Evolutionary conservation across 2,329 filamentous ascomycete genomes (phyloP).

Genomic region (Sarocladiaceae sp.): DNA sequence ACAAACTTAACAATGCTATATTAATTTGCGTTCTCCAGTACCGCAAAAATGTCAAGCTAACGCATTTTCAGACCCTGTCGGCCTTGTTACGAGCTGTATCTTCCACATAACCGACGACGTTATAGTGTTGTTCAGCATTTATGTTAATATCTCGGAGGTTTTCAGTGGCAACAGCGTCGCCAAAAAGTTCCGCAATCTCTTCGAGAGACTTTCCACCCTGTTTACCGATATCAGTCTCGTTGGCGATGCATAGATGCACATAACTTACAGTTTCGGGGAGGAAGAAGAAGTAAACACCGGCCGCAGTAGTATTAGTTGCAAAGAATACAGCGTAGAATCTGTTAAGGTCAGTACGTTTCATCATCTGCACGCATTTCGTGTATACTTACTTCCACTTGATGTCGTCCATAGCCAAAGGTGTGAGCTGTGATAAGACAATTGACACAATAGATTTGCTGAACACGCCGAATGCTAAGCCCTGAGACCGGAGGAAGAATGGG

Average conservation of each 20-base stretch:
- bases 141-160: not conserved
- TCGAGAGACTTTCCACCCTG: constrained; percentile 16
- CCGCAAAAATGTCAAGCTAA: too few species aligned
- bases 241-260: not conserved
- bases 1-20: too few species aligned
- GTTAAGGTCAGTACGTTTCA: not conserved
- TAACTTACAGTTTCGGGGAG: constrained; percentile 24
- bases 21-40: too few species aligned
- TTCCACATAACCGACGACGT: not conserved
- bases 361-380: not conserved
- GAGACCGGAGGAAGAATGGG: constrained; percentile 18
- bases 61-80: too few species aligned
- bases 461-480: constrained; percentile 19
- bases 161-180: not conserved
- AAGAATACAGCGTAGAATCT: constrained; percentile 24
- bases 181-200: constrained; percentile 12
- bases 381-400: constrained; percentile 16
- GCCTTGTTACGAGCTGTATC: not conserved
- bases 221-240: not conserved
- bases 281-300: constrained; percentile 22
- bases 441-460: constrained; percentile 20
- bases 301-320: constrained; percentile 20
- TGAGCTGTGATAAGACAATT: constrained; percentile 23
- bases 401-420: constrained; percentile 19
- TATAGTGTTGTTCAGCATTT: not conserved